Percentiles rank a stretch among this genome's conserved stretches.
Evolutionary conservation across 2,329 filamentous ascomycete genomes (phyloP).

Genomic region (Fusarium graminum): DNA sequence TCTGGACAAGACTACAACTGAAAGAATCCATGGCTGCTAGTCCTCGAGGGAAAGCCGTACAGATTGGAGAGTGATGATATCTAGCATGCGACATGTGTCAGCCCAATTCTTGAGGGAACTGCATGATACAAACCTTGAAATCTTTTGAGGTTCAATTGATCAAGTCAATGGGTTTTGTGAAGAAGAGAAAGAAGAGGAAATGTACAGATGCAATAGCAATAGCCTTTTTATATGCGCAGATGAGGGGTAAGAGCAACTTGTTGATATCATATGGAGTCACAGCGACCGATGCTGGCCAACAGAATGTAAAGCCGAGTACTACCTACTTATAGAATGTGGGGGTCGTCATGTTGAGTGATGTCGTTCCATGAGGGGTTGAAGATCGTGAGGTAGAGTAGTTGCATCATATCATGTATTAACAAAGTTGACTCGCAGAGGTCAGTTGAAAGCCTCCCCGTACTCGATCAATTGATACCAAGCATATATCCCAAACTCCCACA

Average conservation of each 20-base stretch:
- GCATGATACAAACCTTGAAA: slow-evolving; percentile 41
- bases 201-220: neutral
- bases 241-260: slow-evolving; percentile 42
- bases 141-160: neutral
- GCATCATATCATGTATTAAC: slow-evolving; percentile 31
- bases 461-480: no score
- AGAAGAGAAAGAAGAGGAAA: slow-evolving; percentile 7
- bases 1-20: slow-evolving; percentile 55
- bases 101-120: slow-evolving; percentile 11
- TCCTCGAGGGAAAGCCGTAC: slow-evolving; percentile 45
- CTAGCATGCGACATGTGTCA: slow-evolving; percentile 45
- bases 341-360: slow-evolving; percentile 12
- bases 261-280: slow-evolving; percentile 43
- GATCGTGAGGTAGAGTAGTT: slow-evolving; percentile 13
- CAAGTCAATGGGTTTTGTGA: slow-evolving; percentile 16
- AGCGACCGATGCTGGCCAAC: slow-evolving; percentile 32
- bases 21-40: slow-evolving; percentile 54
- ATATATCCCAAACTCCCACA: neutral
- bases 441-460: neutral
- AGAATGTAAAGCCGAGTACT: slow-evolving; percentile 33
- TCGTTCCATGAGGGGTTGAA: slow-evolving; percentile 1
- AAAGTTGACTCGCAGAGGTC: slow-evolving; percentile 9
- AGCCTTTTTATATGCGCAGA: slow-evolving; percentile 46
- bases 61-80: slow-evolving; percentile 40
- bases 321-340: slow-evolving; percentile 25